Conservation (phyloP, 2,329 filamentous ascomycete genomes). For the Lachnellula cervina region DNA sequence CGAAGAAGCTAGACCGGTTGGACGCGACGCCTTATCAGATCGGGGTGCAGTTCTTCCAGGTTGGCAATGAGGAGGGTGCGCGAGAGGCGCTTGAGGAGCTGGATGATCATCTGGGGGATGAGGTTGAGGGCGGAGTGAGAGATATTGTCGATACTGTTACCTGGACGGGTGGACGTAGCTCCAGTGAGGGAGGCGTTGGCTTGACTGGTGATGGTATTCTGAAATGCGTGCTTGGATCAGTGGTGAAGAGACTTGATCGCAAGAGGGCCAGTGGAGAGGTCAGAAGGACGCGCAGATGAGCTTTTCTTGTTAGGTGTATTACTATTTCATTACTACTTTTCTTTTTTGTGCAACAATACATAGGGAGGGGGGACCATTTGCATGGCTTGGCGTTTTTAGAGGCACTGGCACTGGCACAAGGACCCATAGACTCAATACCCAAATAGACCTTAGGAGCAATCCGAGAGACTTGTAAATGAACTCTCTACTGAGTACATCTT, state of each 20-base stretch:
- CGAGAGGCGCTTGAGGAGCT: slow-evolving; percentile 61
- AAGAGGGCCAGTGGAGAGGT: slow-evolving; percentile 28
- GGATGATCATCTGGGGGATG: slow-evolving; percentile 64
- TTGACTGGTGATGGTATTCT: slow-evolving; percentile 69
- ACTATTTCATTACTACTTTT: neutral
- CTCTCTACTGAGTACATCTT: too few species aligned
- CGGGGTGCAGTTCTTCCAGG: slow-evolving; percentile 94
- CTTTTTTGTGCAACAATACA: neutral
- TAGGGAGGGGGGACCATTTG: too few species aligned
- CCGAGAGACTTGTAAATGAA: too few species aligned
- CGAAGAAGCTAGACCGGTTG: slow-evolving; percentile 63
- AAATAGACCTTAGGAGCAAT: too few species aligned
- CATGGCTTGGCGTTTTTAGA: too few species aligned
- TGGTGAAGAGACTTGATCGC: slow-evolving; percentile 62
- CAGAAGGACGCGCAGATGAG: slow-evolving; percentile 9
- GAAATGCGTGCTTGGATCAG: slow-evolving; percentile 76
- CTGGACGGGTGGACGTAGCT: slow-evolving; percentile 47
- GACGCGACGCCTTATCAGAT: slow-evolving; percentile 75
- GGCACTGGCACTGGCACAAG: too few species aligned
- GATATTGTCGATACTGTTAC: slow-evolving; percentile 93
- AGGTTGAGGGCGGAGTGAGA: slow-evolving; percentile 54
- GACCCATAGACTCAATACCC: too few species aligned
- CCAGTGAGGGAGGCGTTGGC: slow-evolving; percentile 35
- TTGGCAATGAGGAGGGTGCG: slow-evolving; percentile 68
- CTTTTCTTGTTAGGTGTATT: neutral